phyloP scores from a whole-genome alignment of 768 basidiomycete genomes.

The Glaciozyma martinii region DNA sequence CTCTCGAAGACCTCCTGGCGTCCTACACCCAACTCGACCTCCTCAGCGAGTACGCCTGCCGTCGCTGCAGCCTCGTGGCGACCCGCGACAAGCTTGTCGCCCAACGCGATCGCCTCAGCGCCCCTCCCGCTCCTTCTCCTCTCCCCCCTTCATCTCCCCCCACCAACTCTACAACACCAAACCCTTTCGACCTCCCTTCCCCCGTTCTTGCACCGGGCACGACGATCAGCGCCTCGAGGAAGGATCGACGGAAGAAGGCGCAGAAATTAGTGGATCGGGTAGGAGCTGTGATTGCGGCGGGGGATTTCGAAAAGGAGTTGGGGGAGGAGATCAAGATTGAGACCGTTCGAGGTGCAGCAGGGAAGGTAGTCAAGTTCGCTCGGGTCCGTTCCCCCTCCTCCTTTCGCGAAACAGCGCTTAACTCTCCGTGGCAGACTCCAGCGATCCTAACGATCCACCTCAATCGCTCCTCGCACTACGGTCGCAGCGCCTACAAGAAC shows the following conservation, averaged over 20 bases:
- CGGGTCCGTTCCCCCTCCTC: conserved; percentile 48
- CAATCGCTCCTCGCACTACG: conserved; percentile 62
- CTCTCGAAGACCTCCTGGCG: conserved; percentile 70
- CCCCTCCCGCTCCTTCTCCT: conserved; percentile 26
- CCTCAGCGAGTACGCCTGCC: conserved; percentile 75
- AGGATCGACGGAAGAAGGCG: conserved; percentile 64
- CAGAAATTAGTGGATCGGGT: conserved; percentile 57
- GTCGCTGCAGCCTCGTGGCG: conserved; percentile 74
- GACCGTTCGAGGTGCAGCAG: conserved; percentile 65
- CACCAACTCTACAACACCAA: neutral
- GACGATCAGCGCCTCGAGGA: conserved; percentile 57
- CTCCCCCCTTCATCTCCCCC: neutral
- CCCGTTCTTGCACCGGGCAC: conserved; percentile 23
- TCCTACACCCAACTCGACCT: conserved; percentile 84
- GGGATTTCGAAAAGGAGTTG: conserved; percentile 72
- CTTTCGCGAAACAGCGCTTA: neutral
- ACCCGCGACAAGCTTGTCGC: conserved; percentile 58
- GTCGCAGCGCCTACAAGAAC: conserved; percentile 60
- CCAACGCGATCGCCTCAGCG: conserved; percentile 55
- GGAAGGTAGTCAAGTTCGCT: conserved; percentile 86
- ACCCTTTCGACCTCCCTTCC: conserved; percentile 30
- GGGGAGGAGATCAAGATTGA: conserved; percentile 65
- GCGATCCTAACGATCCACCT: conserved; percentile 78
- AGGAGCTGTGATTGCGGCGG: conserved; percentile 57
- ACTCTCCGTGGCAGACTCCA: conserved; percentile 54